Conservation (phyloP, 1,139 yeast species). For the Nakaseomyces delphensis region DNA sequence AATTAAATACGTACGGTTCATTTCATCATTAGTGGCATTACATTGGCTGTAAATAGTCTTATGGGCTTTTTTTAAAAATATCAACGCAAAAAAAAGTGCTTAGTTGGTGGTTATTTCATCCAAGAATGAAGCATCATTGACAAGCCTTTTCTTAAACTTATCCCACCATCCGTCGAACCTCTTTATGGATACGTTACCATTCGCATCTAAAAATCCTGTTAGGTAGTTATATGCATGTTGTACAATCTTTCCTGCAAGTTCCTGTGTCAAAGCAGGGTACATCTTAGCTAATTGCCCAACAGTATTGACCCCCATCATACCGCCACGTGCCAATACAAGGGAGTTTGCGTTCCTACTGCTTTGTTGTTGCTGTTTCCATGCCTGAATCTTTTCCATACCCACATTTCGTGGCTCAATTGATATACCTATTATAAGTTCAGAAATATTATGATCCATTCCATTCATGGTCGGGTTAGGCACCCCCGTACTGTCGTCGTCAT, state of each 20-base stretch:
- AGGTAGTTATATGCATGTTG: constrained; percentile 85
- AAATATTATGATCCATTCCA: constrained; percentile 20
- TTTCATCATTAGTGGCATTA: neutral
- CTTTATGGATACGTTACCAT: constrained; percentile 78
- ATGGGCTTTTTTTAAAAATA: too few species aligned
- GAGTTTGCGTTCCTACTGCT: constrained; percentile 11
- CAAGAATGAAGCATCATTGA: constrained; percentile 74
- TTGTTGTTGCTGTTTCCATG: constrained; percentile 22
- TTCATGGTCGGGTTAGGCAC: constrained; percentile 25
- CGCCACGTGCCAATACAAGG: constrained; percentile 29
- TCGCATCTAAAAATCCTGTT: constrained; percentile 69
- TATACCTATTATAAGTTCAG: constrained; percentile 62
- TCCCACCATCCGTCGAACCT: constrained; percentile 96
- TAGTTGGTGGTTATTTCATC: constrained; percentile 36
- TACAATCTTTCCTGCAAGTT: constrained; percentile 76
- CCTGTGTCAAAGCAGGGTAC: constrained; percentile 35
- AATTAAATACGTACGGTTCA: neutral
- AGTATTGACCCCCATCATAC: constrained; percentile 21
- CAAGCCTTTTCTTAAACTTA: constrained; percentile 66
- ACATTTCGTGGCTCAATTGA: constrained; percentile 64
- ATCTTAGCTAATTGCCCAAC: constrained; percentile 32
- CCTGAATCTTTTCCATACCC: constrained; percentile 28
- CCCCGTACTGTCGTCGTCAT: constrained; percentile 23
- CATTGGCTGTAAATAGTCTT: too few species aligned
- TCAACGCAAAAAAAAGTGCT: too few species aligned